Base-by-base conservation (phyloP, 2,329 filamentous ascomycete genomes). In the Phialocephala sp. region DNA sequence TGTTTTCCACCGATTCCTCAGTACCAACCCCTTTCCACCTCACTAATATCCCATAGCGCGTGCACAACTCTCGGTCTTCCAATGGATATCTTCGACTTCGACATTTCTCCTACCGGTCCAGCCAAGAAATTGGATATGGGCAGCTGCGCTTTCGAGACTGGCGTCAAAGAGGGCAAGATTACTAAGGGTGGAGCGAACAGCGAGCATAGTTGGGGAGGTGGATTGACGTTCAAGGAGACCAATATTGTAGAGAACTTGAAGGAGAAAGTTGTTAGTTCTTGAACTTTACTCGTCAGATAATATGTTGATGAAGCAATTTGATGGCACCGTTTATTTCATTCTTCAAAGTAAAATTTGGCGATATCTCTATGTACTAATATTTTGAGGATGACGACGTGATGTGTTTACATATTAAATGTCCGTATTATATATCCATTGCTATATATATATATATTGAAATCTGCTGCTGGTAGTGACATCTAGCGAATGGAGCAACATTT, bases 51-150 rank as follows among this genome's bases (percentile, higher is more conserved):
- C 12, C 54, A 1, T 8, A 72, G 66, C 20, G 92, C 91, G 0
- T 97, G 94, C 75, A 97, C 93, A 4, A 97, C 94, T 0, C 81
- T 97, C 66, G 93, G 93, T 0, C 76, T 97, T 62, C 94, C 94
- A 0, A 92, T 97, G 83, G 94, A 97, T 79, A 96, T 97, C 61
- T 97, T 97, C 73, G 92, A 95, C 75, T 97, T 97, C 78, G 93
- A 97, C 76, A 94, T 97, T 71, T 86, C 88, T 56, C 92, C 93
- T 0, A 71, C 67, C 1, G 83, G 84, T 63, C 82, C 82, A 5
- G 86, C 85, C 2, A 81, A 85, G 75, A 87, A 87, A 80, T 77
- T 82, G 64, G 88, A 93, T 75, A 84, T 93, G 85, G 91, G 90
- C 1, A 81, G 76, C 47, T 95, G 92, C 77, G 91, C 91, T 1